Evolutionary conservation across 2,329 filamentous ascomycete species (phyloP), one percentile per base, ranked within the genome.

Genomic region (Aspergillus phoenicis): DNA sequence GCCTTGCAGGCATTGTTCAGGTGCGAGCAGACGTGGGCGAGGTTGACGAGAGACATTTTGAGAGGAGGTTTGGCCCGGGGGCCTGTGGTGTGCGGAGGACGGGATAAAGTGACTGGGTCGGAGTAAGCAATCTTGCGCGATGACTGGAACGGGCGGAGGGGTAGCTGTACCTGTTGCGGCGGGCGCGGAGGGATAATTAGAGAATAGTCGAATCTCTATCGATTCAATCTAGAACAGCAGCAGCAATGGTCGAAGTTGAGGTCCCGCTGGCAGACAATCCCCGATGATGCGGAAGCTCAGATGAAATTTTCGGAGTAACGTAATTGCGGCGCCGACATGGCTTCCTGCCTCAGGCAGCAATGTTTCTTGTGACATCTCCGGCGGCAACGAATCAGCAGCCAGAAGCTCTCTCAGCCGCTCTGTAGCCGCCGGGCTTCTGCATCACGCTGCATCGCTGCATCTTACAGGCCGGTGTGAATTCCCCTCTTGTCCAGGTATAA

Each of bases 1-100:
- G 91, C 91, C 71, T 88, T 88, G 59, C 90, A 90, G 67, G 91
- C 91, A 82, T 97, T 97, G 77, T 95, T 91, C 60, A 97, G 84
- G 81, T 97, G 93, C 67, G 92, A 93, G 84, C 91, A 96, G 79
- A 93, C 87, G 82, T 94, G 82, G 70, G 87, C 84, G 66, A 96
- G 85, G 78, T 89, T 87, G 73, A 85, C 82, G 78, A 97, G 85
- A 70, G 88, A 91, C 89, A 91, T 91, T 52, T 70, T 80, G 67
- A 51, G 60, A 45, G 43, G 52, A 57, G 57, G 57, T 45, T 61
- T 62, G 64, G 69, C 62, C 65, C 67, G 30, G 62, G 66, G 62
- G 62, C 62, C 64, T 58, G 49, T 43, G 41, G 53, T 45, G 38
- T 38, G 56, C 33, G 52, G 30, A 39, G 49, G 17, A 56, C 24